Evolutionary conservation across 2,329 filamentous ascomycete species (phyloP), one percentile per base, ranked within the genome.

Genomic region (Fusarium udum): DNA sequence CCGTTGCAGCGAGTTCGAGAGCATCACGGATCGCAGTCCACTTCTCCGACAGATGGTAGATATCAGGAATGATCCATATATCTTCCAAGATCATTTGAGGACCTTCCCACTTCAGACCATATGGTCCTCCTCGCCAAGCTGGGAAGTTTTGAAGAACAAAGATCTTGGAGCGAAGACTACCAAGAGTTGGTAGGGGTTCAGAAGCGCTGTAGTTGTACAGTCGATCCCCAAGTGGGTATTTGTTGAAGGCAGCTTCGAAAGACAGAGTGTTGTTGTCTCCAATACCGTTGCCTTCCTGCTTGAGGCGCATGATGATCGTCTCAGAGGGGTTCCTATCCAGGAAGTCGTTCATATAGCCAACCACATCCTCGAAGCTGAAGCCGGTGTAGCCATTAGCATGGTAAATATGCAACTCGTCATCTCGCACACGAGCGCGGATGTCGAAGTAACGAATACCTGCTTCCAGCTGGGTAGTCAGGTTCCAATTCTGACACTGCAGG

Each of bases 371-470:
- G 61, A 85, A 83, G 61, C 80, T 81, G 75, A 84, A 84, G 63
- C 85, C 85, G 13, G 86, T 88, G 75, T 82, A 83, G 42, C 81
- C 81, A 63, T 79, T 74, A 63, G 79, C 84, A 76, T 88, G 87
- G 75, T 86, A 88, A 67, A 88, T 84, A 51, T 82, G 81, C 63
- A 88, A 82, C 36, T 80, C 75, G 71, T 84, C 77, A 68, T 85
- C 80, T 74, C 80, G 75, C 69, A 87, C 73, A 55, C 85, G 79
- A 56, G 84, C 82, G 57, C 87, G 81, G 73, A 88, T 83, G 73
- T 88, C 85, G 60, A 87, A 79, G 82, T 88, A 86, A 36, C 85
- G 83, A 78, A 88, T 73, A 14, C 87, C 87, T 5, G 84, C 82
- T 39, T 76, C 61, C 46, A 88, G 82, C 78, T 88, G 87, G 22